These are phyloP conservation scores for Xylaria sp. DNA, from an alignment of 2,329 filamentous ascomycete species.

Conservation along the genomic window DNA sequence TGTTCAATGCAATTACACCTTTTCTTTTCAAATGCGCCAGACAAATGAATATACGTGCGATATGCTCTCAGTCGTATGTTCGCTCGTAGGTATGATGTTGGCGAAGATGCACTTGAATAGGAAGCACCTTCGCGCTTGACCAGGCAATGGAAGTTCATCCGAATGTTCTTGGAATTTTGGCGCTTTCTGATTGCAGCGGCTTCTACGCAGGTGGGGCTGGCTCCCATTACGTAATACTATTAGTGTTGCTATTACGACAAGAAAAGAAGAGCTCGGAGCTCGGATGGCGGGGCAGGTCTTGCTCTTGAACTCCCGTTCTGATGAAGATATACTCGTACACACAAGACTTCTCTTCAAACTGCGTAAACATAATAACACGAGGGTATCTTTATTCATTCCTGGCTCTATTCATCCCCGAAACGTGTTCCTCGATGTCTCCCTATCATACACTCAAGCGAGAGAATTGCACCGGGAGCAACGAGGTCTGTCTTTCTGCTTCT, in stretches of 20 bases:
- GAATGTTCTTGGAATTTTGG: constrained; percentile 16
- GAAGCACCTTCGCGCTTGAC: too few species aligned
- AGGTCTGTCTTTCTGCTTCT: not conserved
- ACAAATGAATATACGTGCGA: not conserved
- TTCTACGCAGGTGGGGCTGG: constrained; percentile 16
- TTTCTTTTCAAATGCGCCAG: not conserved
- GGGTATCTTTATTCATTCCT: constrained; percentile 13
- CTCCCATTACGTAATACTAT: too few species aligned
- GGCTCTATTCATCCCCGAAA: constrained; percentile 9
- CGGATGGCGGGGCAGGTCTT: constrained; percentile 12
- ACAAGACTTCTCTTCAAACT: not conserved
- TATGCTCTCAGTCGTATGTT: too few species aligned
- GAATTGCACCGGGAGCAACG: not conserved
- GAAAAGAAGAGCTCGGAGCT: not conserved
- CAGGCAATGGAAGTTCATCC: not conserved
- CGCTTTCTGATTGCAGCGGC: constrained; percentile 8
- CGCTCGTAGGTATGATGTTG: not conserved
- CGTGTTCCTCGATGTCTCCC: not conserved
- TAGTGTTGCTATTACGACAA: not conserved
- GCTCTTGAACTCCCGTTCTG: too few species aligned
- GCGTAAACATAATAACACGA: constrained; percentile 3
- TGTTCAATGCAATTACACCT: too few species aligned
- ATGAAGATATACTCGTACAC: too few species aligned
- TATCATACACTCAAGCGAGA: constrained; percentile 11
- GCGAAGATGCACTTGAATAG: too few species aligned